Base-by-base conservation (phyloP, 306 rosid genomes). In the Corylus heterophylla region DNA sequence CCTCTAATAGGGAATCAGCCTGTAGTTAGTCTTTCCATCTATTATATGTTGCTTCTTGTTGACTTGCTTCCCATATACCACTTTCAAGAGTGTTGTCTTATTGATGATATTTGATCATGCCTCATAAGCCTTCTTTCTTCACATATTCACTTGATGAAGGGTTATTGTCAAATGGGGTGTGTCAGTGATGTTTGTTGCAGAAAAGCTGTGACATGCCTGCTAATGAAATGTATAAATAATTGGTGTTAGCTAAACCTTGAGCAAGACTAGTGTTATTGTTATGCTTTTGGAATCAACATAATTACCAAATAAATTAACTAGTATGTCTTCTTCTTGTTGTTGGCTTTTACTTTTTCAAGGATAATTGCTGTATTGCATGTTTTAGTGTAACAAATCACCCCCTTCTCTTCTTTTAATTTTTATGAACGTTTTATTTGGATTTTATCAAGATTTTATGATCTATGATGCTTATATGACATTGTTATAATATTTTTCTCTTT, bases 401-500 rank as follows among this genome's bases (percentile, higher is more conserved):
- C 64, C 31, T 4, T 42, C 45, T 42, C 45, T 29, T 37, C 7
- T 47, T 17, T 50, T 18, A 66, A 49, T 2, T 49, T 49, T 11
- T 49, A 11, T 49, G 52, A 49, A 49, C 16, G 14, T 49, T 49
- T 6, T 2, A 29, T 63, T 47, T 20, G 16, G 17, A 72, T 55
- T 35, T 54, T 4, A 61, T 70, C 45, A 58, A 51, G 67, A 54
- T 64, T 48, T 55, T 31, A 73, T 54, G 20, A 8, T 73, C 66
- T 58, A 72, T 31, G 70, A 35, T 64, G 14, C n/a, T 11, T 17
- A 8, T 35, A 49, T 27, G 64, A 64, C 12, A 8, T 49, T 82
- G 76, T 85, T 74, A 82, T 50, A 82, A 82, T 54, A 20, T 31
- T 25, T 82, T 73, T 79, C 51, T 80, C 76, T 66, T 73, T 72